Conservation (phyloP, 1,284 basidiomycete genomes). For the Marasmius tenuissimus region DNA sequence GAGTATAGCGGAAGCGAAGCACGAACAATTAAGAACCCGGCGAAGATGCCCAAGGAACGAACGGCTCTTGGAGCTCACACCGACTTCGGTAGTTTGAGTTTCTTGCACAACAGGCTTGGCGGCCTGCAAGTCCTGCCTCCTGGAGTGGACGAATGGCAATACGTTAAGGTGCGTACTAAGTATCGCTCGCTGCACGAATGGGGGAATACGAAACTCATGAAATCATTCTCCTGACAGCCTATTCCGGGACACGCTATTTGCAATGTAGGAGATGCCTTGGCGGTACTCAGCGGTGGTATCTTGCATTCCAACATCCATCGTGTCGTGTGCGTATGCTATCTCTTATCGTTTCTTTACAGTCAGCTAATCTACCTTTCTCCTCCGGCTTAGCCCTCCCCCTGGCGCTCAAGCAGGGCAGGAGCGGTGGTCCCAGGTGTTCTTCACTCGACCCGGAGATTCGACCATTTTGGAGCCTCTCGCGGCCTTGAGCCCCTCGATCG, state of each 20-base stretch:
- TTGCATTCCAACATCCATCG: constrained; percentile 49
- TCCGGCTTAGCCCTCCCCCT: constrained; percentile 29
- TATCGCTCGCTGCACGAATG: neutral
- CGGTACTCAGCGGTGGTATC: constrained; percentile 50
- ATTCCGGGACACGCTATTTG: constrained; percentile 56
- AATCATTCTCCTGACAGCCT: constrained; percentile 35
- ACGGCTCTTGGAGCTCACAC: constrained; percentile 53
- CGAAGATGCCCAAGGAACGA: constrained; percentile 31
- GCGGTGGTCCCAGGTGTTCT: constrained; percentile 64
- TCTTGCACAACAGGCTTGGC: constrained; percentile 70
- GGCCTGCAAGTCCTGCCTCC: constrained; percentile 72
- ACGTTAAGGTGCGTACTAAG: constrained; percentile 48
- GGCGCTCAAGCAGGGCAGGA: constrained; percentile 41
- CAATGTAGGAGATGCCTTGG: constrained; percentile 52
- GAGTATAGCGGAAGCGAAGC: constrained; percentile 61
- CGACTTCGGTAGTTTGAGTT: constrained; percentile 54
- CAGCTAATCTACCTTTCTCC: constrained; percentile 25
- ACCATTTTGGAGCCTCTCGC: constrained; percentile 45
- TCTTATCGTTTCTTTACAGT: constrained; percentile 40
- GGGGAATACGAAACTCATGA: neutral
- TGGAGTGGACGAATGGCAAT: constrained; percentile 65
- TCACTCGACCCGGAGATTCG: constrained; percentile 58
- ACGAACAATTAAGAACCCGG: constrained; percentile 54
- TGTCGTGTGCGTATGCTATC: constrained; percentile 37
- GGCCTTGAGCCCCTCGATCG: constrained; percentile 50